These are phyloP conservation scores for Neurospora crassa DNA, from an alignment of 2,329 filamentous ascomycete species.

Conservation along the genomic window DNA sequence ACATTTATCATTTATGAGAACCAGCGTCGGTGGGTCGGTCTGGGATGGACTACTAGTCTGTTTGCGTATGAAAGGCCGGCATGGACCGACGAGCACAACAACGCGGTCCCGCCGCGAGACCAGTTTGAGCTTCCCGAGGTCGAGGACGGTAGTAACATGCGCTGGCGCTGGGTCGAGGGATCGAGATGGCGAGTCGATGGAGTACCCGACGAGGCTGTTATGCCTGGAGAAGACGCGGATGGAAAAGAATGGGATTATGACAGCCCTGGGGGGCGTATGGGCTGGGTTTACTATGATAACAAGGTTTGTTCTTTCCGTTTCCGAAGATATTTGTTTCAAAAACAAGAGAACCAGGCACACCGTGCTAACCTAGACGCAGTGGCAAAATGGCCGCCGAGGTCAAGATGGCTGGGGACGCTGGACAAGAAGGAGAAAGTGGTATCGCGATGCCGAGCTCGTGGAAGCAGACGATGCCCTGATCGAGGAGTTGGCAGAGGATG, in stretches of 20 bases:
- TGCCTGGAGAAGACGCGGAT: slow-evolving; percentile 18
- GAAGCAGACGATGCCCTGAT: slow-evolving; percentile 44
- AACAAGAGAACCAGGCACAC: neutral
- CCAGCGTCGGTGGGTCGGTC: slow-evolving; percentile 85
- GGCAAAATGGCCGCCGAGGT: slow-evolving; percentile 78
- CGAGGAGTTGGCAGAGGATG: slow-evolving; percentile 17
- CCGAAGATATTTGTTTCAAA: neutral
- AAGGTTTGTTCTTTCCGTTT: slow-evolving; percentile 49
- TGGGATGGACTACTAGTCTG: slow-evolving; percentile 88
- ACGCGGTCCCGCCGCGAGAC: slow-evolving; percentile 65
- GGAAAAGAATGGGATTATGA: slow-evolving; percentile 42
- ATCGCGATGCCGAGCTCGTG: slow-evolving; percentile 88
- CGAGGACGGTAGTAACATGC: slow-evolving; percentile 47
- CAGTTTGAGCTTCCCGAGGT: slow-evolving; percentile 54
- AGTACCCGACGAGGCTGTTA: slow-evolving; percentile 41
- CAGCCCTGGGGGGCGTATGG: slow-evolving; percentile 53
- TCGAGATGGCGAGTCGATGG: slow-evolving; percentile 84
- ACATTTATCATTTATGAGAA: slow-evolving; percentile 97
- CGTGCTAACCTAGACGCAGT: slow-evolving; percentile 38
- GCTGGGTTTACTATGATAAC: slow-evolving; percentile 98
- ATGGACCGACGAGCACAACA: slow-evolving; percentile 96
- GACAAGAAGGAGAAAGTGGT: slow-evolving; percentile 91
- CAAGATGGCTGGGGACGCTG: slow-evolving; percentile 90
- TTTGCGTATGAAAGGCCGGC: slow-evolving; percentile 82
- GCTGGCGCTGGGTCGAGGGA: slow-evolving; percentile 70